Conservation (phyloP, 768 basidiomycete genomes). For the Rhizopogon vesiculosus region DNA sequence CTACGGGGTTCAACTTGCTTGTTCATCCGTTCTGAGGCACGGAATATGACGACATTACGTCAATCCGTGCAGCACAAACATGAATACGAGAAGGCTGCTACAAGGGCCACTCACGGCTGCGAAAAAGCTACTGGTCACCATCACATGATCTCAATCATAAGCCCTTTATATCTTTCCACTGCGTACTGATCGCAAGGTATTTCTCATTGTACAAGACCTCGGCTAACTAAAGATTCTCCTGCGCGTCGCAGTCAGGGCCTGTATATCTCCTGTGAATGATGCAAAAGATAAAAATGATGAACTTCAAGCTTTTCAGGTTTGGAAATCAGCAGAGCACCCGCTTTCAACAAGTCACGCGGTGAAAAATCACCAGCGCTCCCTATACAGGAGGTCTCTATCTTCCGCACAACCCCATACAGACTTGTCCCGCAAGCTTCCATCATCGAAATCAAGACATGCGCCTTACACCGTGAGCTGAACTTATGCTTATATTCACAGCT, state of each 20-base stretch:
- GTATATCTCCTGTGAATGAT: neutral
- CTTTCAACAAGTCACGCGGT: no score
- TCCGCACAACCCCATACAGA: conserved; percentile 14
- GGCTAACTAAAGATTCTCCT: conserved; percentile 55
- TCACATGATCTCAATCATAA: conserved; percentile 58
- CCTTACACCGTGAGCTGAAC: conserved; percentile 27
- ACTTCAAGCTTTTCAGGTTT: no score
- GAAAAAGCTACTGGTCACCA: conserved; percentile 52
- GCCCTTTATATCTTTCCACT: conserved; percentile 13
- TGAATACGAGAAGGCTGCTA: conserved; percentile 57
- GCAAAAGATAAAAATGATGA: neutral
- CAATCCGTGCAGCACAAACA: conserved; percentile 46
- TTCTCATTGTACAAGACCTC: conserved; percentile 38
- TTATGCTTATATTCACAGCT: conserved; percentile 65
- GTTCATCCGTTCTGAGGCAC: conserved; percentile 55
- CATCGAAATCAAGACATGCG: conserved; percentile 30
- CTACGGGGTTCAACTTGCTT: conserved; percentile 58
- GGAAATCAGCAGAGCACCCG: neutral
- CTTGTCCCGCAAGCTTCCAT: conserved; percentile 30
- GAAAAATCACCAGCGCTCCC: neutral
- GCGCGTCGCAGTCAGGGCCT: conserved; percentile 51
- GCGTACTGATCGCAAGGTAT: neutral
- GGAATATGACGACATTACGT: neutral
- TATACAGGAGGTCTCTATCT: conserved; percentile 1
- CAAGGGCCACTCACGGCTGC: conserved; percentile 43